These are phyloP conservation scores for Lobosporangium transversale DNA, from an alignment of 192 early-diverging fungal species.

Conservation along the genomic window DNA sequence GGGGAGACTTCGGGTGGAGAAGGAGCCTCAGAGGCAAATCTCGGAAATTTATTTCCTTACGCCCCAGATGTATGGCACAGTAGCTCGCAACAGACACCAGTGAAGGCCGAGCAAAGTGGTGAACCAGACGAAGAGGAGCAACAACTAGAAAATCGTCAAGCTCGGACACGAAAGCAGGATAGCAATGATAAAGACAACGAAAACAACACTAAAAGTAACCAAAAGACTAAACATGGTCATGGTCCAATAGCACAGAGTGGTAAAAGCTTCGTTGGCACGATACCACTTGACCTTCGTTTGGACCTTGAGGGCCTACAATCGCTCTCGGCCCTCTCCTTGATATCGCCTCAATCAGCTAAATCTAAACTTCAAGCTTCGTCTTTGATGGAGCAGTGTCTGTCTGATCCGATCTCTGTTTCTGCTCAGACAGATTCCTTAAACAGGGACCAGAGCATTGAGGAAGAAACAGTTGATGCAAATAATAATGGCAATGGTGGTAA, in stretches of 20 bases:
- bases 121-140: slow-evolving; percentile 1
- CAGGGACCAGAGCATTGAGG: too few relatives aligned
- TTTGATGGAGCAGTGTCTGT: not conserved
- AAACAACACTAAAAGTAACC: not conserved
- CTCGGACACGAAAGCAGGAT: not conserved
- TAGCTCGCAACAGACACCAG: not conserved
- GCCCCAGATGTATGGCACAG: not conserved
- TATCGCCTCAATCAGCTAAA: slow-evolving; percentile 6
- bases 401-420: too few relatives aligned
- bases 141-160: not conserved
- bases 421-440: too few relatives aligned
- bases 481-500: too few relatives aligned
- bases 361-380: not conserved
- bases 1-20: slow-evolving; percentile 9
- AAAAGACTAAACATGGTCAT: slow-evolving; percentile 3
- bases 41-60: slow-evolving; percentile 24
- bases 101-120: not conserved
- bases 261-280: not conserved
- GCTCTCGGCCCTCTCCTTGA: slow-evolving; percentile 8
- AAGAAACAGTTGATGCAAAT: too few relatives aligned
- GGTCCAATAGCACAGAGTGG: slow-evolving; percentile 6
- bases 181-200: not conserved
- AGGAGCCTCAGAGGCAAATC: slow-evolving; percentile 9
- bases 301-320: not conserved
- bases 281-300: not conserved